A percentile compares a stretch with the other conserved stretches of the same genome.
Evolutionary conservation across 768 basidiomycete genomes (phyloP).

Genomic region (Suillus weaverae): DNA sequence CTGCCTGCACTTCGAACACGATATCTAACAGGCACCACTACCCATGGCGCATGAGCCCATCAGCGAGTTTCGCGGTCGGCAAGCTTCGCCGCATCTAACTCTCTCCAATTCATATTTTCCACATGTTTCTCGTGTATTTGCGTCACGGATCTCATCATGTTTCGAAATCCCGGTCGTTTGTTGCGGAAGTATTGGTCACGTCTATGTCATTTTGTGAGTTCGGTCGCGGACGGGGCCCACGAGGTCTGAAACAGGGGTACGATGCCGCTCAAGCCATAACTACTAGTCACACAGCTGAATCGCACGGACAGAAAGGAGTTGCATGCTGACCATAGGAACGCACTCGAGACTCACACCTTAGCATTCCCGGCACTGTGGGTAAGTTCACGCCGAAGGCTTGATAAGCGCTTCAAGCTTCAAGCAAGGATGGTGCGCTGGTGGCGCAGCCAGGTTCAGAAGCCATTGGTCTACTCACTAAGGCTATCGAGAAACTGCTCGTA

Average conservation of each 20-base stretch:
- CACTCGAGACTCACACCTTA: constrained; percentile 2
- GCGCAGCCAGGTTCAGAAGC: neutral
- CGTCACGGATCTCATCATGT: neutral
- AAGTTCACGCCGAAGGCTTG: neutral
- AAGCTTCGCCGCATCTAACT: neutral
- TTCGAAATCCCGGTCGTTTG: too few relatives aligned
- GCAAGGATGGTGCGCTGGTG: neutral
- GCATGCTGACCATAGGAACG: neutral
- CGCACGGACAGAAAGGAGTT: neutral
- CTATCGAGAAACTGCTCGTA: neutral
- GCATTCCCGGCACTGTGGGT: constrained; percentile 2
- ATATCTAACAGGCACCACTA: neutral
- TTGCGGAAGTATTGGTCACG: neutral
- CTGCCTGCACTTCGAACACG: neutral
- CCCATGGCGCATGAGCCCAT: neutral
- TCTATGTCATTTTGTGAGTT: neutral
- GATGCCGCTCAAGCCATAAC: neutral
- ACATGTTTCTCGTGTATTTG: neutral
- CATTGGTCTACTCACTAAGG: neutral
- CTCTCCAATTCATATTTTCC: neutral
- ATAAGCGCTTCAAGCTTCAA: neutral
- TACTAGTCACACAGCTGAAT: constrained; percentile 1
- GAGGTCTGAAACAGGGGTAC: neutral
- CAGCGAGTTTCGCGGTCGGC: neutral
- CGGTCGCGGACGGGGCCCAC: too few relatives aligned